phyloP scores from a whole-genome alignment of 768 basidiomycete genomes.

The Kondoa subrosea region DNA sequence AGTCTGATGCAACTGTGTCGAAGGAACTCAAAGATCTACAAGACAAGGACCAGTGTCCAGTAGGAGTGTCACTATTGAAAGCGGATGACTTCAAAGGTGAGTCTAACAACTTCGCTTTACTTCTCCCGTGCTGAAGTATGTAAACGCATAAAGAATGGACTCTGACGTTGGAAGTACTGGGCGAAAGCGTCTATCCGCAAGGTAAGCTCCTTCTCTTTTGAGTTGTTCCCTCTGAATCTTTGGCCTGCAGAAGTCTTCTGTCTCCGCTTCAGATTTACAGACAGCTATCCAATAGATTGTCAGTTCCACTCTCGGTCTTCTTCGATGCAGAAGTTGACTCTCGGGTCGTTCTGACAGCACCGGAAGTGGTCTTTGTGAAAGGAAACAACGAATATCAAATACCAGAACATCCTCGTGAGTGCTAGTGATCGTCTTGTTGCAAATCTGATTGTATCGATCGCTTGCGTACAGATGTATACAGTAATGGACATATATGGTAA shows the following conservation, averaged over 20 bases:
- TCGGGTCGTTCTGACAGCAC: conserved; percentile 37
- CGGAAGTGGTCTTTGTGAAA: conserved; percentile 70
- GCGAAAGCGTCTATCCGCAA: conserved; percentile 62
- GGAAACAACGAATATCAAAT: conserved; percentile 43
- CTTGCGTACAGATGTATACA: conserved; percentile 18
- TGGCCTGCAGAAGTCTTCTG: conserved; percentile 47
- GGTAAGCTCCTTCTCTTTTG: conserved; percentile 16
- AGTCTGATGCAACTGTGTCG: neutral
- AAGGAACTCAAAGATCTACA: conserved; percentile 21
- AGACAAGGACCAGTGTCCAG: conserved; percentile 10
- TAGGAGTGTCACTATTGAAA: conserved; percentile 55
- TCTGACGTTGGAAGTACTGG: conserved; percentile 65
- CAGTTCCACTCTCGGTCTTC: neutral
- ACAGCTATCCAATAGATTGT: conserved; percentile 53
- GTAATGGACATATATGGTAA: conserved; percentile 46
- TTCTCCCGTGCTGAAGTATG: neutral
- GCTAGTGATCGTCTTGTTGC: conserved; percentile 9
- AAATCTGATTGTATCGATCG: conserved; percentile 19
- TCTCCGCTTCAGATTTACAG: conserved; percentile 64
- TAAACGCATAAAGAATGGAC: conserved; percentile 42
- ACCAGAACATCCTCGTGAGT: conserved; percentile 65
- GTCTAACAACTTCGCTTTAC: neutral
- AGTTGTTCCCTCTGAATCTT: neutral
- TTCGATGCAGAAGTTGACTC: no score
- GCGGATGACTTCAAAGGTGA: conserved; percentile 49